Percentiles rank a stretch among this genome's conserved stretches.
Evolutionary conservation across 2,329 filamentous ascomycete genomes (phyloP).

Genomic region (Cadophora malorum): DNA sequence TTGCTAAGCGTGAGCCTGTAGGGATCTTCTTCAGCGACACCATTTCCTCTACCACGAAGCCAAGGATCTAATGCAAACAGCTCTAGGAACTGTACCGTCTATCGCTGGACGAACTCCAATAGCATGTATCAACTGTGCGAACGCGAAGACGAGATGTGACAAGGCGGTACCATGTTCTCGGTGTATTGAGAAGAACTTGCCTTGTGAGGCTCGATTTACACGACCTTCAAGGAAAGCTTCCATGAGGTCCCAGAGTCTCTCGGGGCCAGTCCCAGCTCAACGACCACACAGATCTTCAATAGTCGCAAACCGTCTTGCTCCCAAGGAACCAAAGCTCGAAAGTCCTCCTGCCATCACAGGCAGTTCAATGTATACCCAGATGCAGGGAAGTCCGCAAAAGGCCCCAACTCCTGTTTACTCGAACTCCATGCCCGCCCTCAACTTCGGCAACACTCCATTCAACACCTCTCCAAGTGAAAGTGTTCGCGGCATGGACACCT

Average conservation of each 20-base stretch:
- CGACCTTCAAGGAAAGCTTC: slow-evolving; percentile 48
- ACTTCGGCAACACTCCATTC: slow-evolving; percentile 15
- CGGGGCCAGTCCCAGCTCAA: neutral
- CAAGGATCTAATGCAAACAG: slow-evolving; percentile 53
- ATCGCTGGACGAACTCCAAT: slow-evolving; percentile 53
- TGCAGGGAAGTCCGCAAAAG: slow-evolving; percentile 13
- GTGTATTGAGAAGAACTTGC: slow-evolving; percentile 56
- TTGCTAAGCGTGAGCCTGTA: slow-evolving; percentile 29
- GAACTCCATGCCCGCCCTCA: slow-evolving; percentile 6
- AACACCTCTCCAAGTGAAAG: slow-evolving; percentile 16
- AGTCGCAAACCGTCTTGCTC: slow-evolving; percentile 14
- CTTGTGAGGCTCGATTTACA: slow-evolving; percentile 56
- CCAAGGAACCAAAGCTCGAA: slow-evolving; percentile 7
- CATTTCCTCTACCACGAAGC: slow-evolving; percentile 59
- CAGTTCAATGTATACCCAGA: neutral
- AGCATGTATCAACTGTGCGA: slow-evolving; percentile 57
- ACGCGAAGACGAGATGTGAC: slow-evolving; percentile 58
- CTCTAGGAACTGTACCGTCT: slow-evolving; percentile 52
- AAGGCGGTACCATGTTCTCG: slow-evolving; percentile 57
- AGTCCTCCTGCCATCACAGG: neutral
- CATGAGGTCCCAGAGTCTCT: slow-evolving; percentile 20
- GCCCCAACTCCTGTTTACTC: slow-evolving; percentile 4
- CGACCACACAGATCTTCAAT: slow-evolving; percentile 3
- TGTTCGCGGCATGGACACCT: slow-evolving; percentile 15
- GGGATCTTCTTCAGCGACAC: slow-evolving; percentile 59